Base-by-base conservation (phyloP, 805 yeast genomes). In the Candida berthetii region DNA sequence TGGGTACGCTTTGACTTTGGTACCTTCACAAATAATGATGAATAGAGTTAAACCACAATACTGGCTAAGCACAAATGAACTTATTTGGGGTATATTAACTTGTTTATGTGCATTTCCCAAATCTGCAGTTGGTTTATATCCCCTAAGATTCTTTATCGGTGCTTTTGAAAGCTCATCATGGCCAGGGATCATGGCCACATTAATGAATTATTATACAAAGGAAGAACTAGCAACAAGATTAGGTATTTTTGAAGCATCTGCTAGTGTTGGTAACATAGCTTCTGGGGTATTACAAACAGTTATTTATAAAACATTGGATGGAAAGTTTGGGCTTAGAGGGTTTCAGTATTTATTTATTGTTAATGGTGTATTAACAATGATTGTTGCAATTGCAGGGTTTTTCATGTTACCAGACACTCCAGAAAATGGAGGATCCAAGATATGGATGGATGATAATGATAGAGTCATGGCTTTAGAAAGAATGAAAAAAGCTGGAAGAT, bases 71-170 rank as follows among this genome's bases (percentile, higher is more conserved):
- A 43, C 64, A 3, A 66, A 74, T 59, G 93, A 85, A 54, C 49
- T 82, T 31, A 65, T 75, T 31, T 85, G 93, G 95, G 74, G 86
- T 1, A 61, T 82, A 41, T 70, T 82, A 43, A 82, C 89, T 2
- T 65, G 82, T 36, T 70, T 73, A 11, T 66, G 76, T 36, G 78
- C 68, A 52, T 77, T 69, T 35, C 65, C 67, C 15, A 66, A 64
- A 14, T 72, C 74, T 3, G 76, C 76, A 38, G 8, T 7, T 7
- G 25, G 25, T 22, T 61, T 85, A 32, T 74, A 78, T 55, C 87
- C 75, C 1, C 60, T 80, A 35, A 63, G 93, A 40, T 84, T 84
- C 52, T 68, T 84, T 33, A 68, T 82, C 43, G 90, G 85, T 33
- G 74, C 76, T 0, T 78, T 80, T 55, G 93, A 86, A 56, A 77